phyloP scores from a whole-genome alignment of 2,329 filamentous ascomycete species.

The Lomentospora prolificans region DNA sequence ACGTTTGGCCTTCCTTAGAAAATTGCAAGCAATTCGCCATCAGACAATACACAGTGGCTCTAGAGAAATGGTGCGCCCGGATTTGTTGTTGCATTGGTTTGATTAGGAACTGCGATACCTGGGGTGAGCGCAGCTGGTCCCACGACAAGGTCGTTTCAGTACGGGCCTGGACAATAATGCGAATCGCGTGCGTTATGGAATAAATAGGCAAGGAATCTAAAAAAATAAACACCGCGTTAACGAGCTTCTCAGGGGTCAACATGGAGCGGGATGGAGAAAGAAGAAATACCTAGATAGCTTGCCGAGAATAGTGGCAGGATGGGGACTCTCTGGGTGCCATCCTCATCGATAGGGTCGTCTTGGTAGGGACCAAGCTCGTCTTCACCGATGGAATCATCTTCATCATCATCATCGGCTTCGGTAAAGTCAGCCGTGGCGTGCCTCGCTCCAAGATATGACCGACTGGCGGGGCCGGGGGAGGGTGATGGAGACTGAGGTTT shows the following conservation, averaged over 20 bases:
- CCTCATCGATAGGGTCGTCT: slow-evolving; percentile 11
- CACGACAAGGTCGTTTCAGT: slow-evolving; percentile 89
- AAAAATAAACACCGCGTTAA: slow-evolving; percentile 15
- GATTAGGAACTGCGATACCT: slow-evolving; percentile 89
- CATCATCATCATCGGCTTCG: slow-evolving; percentile 48
- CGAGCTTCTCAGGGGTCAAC: too few relatives aligned
- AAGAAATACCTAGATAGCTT: slow-evolving; percentile 56
- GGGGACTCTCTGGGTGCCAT: slow-evolving; percentile 19
- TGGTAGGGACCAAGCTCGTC: slow-evolving; percentile 19
- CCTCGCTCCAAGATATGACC: slow-evolving; percentile 22
- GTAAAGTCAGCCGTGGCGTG: slow-evolving; percentile 57
- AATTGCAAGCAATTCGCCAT: slow-evolving; percentile 94
- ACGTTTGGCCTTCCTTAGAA: slow-evolving; percentile 71
- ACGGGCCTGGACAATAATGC: slow-evolving; percentile 70
- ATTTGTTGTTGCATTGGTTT: slow-evolving; percentile 94
- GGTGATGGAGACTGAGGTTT: not conserved
- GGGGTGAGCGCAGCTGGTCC: slow-evolving; percentile 92
- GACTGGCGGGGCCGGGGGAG: slow-evolving; percentile 6
- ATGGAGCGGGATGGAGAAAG: slow-evolving; percentile 4
- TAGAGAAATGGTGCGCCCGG: slow-evolving; percentile 69
- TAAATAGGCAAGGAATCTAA: slow-evolving; percentile 81
- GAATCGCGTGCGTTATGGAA: slow-evolving; percentile 80
- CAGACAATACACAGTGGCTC: slow-evolving; percentile 78
- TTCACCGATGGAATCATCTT: slow-evolving; percentile 28
- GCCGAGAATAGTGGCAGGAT: slow-evolving; percentile 72